phyloP scores from a whole-genome alignment of 1,284 basidiomycete species.

The Grifola frondosa region DNA sequence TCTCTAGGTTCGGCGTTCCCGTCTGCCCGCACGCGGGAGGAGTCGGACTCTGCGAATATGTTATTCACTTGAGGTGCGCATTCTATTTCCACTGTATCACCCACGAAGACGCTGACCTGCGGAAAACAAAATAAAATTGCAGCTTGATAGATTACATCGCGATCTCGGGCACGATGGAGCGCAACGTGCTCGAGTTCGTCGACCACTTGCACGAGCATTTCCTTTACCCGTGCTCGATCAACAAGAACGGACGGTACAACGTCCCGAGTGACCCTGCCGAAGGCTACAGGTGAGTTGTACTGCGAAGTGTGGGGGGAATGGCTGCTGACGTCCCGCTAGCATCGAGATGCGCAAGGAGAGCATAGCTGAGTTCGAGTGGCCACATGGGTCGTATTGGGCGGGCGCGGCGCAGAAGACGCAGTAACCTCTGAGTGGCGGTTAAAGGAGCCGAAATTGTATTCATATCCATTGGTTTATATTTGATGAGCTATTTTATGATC shows the following conservation, averaged over 20 bases:
- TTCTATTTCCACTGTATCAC: neutral
- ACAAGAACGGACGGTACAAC: conserved; percentile 82
- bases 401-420: conserved; percentile 5
- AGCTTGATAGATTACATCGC: conserved; percentile 91
- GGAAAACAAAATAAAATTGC: neutral
- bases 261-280: conserved; percentile 65
- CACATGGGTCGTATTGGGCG: conserved; percentile 72
- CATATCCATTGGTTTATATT: too few relatives aligned
- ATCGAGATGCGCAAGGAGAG: conserved; percentile 77
- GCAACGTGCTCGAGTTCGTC: conserved; percentile 88
- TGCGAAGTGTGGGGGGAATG: neutral
- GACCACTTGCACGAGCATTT: conserved; percentile 96
- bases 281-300: conserved; percentile 63
- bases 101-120: neutral
- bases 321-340: conserved; percentile 35
- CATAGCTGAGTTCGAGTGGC: conserved; percentile 75
- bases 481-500: too few relatives aligned
- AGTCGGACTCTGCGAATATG: conserved; percentile 93
- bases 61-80: conserved; percentile 73
- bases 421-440: too few relatives aligned
- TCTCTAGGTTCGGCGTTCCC: conserved; percentile 69
- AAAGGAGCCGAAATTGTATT: too few relatives aligned
- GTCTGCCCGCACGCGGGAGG: conserved; percentile 96
- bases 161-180: conserved; percentile 88
- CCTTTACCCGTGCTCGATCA: conserved; percentile 86